These are phyloP conservation scores for Cytidiella melzeri DNA, from an alignment of 768 basidiomycete genomes.

Conservation along the genomic window DNA sequence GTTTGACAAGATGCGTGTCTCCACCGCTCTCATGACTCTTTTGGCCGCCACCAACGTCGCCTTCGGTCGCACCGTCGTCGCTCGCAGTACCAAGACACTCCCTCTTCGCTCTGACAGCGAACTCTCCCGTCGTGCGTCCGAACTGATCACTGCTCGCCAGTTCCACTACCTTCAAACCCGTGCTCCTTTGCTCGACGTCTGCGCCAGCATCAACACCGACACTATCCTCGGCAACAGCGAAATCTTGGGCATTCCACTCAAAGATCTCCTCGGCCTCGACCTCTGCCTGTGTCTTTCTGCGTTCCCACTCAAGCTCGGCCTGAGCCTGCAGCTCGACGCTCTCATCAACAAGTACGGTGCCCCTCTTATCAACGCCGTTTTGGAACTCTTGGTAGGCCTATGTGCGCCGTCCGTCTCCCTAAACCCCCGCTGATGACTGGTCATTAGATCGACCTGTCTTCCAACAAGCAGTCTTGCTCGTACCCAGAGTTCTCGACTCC, in stretches of 20 bases:
- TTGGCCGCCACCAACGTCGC: not conserved
- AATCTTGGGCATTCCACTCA: conserved; percentile 6
- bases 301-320: conserved; percentile 11
- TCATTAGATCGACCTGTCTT: conserved; percentile 30
- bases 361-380: conserved; percentile 3
- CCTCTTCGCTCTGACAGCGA: not conserved
- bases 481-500: conserved; percentile 29
- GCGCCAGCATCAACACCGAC: conserved; percentile 15
- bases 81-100: not conserved
- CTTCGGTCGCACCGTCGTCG: not conserved
- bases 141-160: conserved; percentile 11
- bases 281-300: conserved; percentile 36
- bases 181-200: conserved; percentile 13
- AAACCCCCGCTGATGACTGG: not conserved
- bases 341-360: conserved; percentile 12
- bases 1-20: not conserved
- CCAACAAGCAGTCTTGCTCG: conserved; percentile 26
- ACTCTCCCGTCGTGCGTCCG: not conserved
- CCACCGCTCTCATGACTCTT: not conserved
- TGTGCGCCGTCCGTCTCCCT: conserved; percentile 6
- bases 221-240: conserved; percentile 1
- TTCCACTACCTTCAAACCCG: conserved; percentile 11
- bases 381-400: conserved; percentile 24
- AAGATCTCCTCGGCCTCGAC: conserved; percentile 14
- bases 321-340: conserved; percentile 4